phyloP scores from a whole-genome alignment of 1,139 yeast genomes.

The Debaryomycetaceae sp. region DNA sequence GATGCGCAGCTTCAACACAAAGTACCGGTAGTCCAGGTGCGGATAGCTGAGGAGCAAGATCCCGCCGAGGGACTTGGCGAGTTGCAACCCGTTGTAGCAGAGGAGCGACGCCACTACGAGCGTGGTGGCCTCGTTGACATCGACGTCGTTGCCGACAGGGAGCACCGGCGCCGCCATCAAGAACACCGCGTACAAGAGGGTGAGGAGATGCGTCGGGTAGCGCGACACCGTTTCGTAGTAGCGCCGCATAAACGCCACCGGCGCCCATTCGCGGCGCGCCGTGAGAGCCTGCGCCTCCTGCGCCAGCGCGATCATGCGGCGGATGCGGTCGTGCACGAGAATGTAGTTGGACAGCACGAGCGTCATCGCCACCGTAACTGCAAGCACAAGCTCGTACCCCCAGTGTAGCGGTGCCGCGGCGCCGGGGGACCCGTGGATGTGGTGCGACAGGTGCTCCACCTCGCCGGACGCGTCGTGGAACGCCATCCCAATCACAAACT shows the following conservation, averaged over 20 bases:
- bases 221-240: conserved; percentile 22
- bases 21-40: conserved; percentile 35
- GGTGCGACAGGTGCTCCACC: conserved; percentile 40
- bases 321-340: conserved; percentile 30
- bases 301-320: conserved; percentile 9
- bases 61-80: conserved; percentile 49
- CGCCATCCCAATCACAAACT: conserved; percentile 50
- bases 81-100: conserved; percentile 50
- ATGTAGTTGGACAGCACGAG: conserved; percentile 35
- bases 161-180: conserved; percentile 31
- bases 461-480: conserved; percentile 18
- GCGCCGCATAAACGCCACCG: no score
- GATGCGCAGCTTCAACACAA: conserved; percentile 30
- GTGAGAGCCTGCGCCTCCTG: no score
- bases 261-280: no score
- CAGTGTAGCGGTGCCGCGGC: conserved; percentile 25
- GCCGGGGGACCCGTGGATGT: conserved; percentile 35
- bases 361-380: conserved; percentile 27
- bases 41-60: conserved; percentile 54
- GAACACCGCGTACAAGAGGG: conserved; percentile 49
- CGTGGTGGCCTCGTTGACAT: conserved; percentile 48
- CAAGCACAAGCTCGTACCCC: conserved; percentile 27
- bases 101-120: conserved; percentile 46
- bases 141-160: conserved; percentile 31
- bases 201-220: conserved; percentile 62